phyloP scores from a whole-genome alignment of 2,329 filamentous ascomycete species.

The Xylogone sp. region DNA sequence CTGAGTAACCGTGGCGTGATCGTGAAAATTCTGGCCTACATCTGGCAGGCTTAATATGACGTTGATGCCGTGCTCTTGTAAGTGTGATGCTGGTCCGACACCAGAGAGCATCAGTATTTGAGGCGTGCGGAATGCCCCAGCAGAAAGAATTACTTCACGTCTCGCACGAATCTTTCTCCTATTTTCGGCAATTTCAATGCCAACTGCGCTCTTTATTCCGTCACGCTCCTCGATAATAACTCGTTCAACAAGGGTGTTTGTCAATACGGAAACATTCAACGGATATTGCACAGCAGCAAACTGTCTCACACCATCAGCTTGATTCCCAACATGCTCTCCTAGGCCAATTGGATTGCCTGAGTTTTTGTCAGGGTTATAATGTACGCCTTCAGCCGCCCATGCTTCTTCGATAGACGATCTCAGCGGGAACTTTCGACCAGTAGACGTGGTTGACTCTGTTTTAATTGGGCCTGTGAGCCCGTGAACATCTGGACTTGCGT shows the following conservation, averaged over 20 bases:
- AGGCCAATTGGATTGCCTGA: constrained; percentile 26
- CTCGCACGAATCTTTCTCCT: background rate
- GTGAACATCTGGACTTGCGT: constrained; percentile 20
- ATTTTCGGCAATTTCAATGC: constrained; percentile 7
- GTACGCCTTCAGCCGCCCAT: constrained; percentile 33
- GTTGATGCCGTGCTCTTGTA: constrained; percentile 23
- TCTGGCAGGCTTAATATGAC: constrained; percentile 5
- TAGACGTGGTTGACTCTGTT: constrained; percentile 21
- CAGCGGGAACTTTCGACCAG: constrained; percentile 35
- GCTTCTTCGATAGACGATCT: constrained; percentile 30
- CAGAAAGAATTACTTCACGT: constrained; percentile 42
- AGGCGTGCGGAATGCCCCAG: constrained; percentile 44
- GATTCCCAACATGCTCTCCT: constrained; percentile 27
- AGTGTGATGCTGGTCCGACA: constrained; percentile 40
- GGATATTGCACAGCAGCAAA: constrained; percentile 23
- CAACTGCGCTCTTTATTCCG: constrained; percentile 2
- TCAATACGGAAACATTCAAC: constrained; percentile 21
- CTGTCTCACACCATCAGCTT: constrained; percentile 24
- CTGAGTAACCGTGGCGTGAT: constrained; percentile 5
- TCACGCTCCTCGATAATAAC: constrained; percentile 16
- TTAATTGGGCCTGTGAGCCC: constrained; percentile 27
- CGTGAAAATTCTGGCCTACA: constrained; percentile 11
- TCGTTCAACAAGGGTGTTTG: constrained; percentile 17
- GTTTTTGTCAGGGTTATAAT: constrained; percentile 22
- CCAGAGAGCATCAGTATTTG: constrained; percentile 47